These are phyloP conservation scores for Calocybe cyanea DNA, from an alignment of 768 basidiomycete species.

Conservation along the genomic window DNA sequence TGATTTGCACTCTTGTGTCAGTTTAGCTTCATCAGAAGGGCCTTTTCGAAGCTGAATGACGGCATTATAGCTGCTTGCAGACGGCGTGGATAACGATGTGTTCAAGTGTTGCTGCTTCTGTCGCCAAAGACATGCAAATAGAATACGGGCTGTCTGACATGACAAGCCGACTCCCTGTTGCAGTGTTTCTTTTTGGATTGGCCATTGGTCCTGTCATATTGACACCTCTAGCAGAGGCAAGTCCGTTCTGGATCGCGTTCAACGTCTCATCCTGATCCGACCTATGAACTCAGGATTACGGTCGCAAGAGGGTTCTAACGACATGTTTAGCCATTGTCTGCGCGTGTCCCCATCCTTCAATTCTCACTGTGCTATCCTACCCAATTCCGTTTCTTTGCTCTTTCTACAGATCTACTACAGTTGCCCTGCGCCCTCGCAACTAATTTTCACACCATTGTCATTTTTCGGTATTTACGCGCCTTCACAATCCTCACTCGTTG, in stretches of 20 bases:
- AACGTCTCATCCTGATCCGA: neutral
- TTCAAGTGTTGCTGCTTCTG: slow-evolving; percentile 15
- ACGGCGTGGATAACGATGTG: slow-evolving; percentile 17
- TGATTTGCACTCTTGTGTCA: slow-evolving; percentile 18
- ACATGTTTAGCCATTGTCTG: slow-evolving; percentile 16
- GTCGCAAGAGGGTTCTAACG: slow-evolving; percentile 18
- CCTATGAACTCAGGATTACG: slow-evolving; percentile 14
- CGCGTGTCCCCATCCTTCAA: slow-evolving; percentile 8
- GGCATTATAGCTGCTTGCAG: slow-evolving; percentile 14
- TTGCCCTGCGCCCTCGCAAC: slow-evolving; percentile 19
- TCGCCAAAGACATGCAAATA: slow-evolving; percentile 14
- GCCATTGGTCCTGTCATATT: slow-evolving; percentile 19
- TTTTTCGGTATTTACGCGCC: slow-evolving; percentile 14
- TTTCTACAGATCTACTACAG: slow-evolving; percentile 17
- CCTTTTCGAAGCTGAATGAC: neutral
- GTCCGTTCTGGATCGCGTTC: neutral
- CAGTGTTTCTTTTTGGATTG: slow-evolving; percentile 19
- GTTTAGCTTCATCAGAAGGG: neutral
- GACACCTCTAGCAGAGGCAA: slow-evolving; percentile 19
- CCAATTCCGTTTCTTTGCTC: neutral
- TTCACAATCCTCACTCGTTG: neutral
- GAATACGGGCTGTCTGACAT: slow-evolving; percentile 14
- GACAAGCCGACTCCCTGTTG: slow-evolving; percentile 18
- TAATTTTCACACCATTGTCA: slow-evolving; percentile 13
- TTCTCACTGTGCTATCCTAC: slow-evolving; percentile 13